Evolutionary conservation across 768 basidiomycete species (phyloP), one percentile per base, ranked within the genome.

Genomic region (Sarcodon sp.): DNA sequence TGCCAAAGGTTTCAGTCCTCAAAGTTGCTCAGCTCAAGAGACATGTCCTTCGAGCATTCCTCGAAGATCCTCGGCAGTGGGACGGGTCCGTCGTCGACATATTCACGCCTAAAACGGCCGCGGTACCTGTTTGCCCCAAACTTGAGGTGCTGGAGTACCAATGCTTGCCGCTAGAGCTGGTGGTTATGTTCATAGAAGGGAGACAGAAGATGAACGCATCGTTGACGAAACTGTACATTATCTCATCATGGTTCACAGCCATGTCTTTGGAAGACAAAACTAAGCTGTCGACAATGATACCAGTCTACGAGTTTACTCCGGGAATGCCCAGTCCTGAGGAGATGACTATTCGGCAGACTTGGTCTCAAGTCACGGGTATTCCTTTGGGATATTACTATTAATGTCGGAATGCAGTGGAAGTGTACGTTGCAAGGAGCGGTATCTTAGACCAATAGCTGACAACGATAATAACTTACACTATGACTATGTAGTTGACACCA

Each of bases 261-360:
- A 31, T 64, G 10, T 45, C 45, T 4, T 41, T 4, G 2, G 60
- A 60, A 6, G 51, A 62, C 16, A 38, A 66, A 49, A 59, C 55
- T 13, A 39, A 45, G 6, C 47, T 57, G 37, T 56, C 57, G 7
- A 59, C 64, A 39, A 61, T 64, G 39, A 46, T 44, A 6, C 35
- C 44, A 2, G 53, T 73, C n/a, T 60, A 55, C 16, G 50, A 61
- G 31, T 57, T 57, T 7, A 53, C 65, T 27, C 50, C 58, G 4
- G 71, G 72, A 4, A 57, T 65, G 8, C 71, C 64, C 45, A 69
- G 75, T n/a, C 59, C 61, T 2, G 76, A 77, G 53, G 76, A 78
- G 55, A 16, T 41, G 39, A 15, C 15, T 7, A 16, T 41, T 15
- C 61, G 7, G 47, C 51, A 35, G 18, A 18, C 35, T 33, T 54